Evolutionary conservation across 2,329 filamentous ascomycete species (phyloP), one percentile per base, ranked within the genome.

Genomic region (Aspergillus puulaauensis): DNA sequence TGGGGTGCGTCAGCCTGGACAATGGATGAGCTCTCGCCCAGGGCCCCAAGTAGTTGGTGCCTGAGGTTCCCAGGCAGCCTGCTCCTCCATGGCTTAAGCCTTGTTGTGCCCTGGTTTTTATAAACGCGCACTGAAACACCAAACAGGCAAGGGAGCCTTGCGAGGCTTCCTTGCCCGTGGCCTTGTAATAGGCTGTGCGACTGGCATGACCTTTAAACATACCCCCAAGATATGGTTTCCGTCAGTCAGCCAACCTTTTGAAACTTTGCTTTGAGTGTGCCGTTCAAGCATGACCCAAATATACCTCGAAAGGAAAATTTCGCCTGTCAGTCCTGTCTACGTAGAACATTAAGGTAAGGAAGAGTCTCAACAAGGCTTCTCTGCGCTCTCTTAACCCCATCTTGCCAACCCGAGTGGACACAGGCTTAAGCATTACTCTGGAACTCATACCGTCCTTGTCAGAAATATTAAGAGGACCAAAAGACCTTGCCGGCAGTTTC

Each of bases 71-170:
- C 11, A 35, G 23, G 43, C 33, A 40, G 11, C 21, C 24, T 17
- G 9, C 15, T n/a, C 24, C 44, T 41, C 45, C 50, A 56, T 54
- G 52, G 47, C 24, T 53, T 41, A 37, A 60, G 54, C 58, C 52
- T 58, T 43, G 19, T 48, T 52, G 39, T 48, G 47, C 50, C 57
- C 45, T 50, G 50, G 17, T 47, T 40, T 39, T 41, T 21, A 51
- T 24, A 40, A 27, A 39, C 54, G 57, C 46, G 57, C 46, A 52
- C 45, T 41, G 46, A 58, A 51, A 40, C 52, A 51, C 33, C 46
- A 31, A 31, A 31, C 9, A 31, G 27, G 9, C 27, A 31, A 31
- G 9, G 27, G 9, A 8, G 55, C 55, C 55, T 58, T 33, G 21
- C 24, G 41, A 55, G 58, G 47, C 55, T 55, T 31, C 52, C 8